Evolutionary conservation across 2,329 filamentous ascomycete genomes (phyloP).

Genomic region (Stagonosporopsis chrysanthemi): DNA sequence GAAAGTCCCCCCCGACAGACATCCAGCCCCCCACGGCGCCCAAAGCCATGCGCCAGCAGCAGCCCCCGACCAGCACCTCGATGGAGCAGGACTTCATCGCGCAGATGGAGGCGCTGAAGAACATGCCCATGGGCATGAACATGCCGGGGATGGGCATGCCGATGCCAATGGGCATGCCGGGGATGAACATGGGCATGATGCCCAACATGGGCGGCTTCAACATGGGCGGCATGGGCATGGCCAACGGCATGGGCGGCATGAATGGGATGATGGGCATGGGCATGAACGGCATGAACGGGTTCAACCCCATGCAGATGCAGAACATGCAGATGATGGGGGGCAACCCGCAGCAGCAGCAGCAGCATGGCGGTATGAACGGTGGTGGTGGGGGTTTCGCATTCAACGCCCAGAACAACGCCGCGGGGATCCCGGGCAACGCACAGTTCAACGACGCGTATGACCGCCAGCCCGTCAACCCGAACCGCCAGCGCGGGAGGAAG

Average conservation of each 20-base stretch:
- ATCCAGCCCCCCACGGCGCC: constrained; percentile 56
- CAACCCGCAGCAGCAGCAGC: neutral
- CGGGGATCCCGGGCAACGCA: no score
- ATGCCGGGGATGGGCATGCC: constrained; percentile 47
- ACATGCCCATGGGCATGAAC: constrained; percentile 48
- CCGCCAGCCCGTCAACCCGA: constrained; percentile 92
- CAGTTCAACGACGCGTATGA: constrained; percentile 79
- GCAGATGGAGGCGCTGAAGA: constrained; percentile 55
- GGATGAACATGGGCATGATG: constrained; percentile 38
- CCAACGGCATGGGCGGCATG: no score
- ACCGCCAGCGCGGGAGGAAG: constrained; percentile 80
- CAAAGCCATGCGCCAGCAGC: constrained; percentile 54
- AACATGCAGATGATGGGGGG: constrained; percentile 23
- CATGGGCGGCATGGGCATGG: no score
- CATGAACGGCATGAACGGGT: constrained; percentile 4
- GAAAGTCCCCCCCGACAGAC: constrained; percentile 76
- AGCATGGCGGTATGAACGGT: neutral
- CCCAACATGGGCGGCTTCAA: constrained; percentile 1
- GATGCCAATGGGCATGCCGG: constrained; percentile 32
- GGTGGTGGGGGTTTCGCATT: no score
- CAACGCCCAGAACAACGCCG: constrained; percentile 3
- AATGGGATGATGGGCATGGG: constrained; percentile 49
- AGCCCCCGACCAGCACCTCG: constrained; percentile 42
- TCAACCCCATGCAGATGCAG: constrained; percentile 15
- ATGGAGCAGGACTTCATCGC: constrained; percentile 53